A percentile compares a stretch with the other conserved stretches of the same genome.
These are phyloP conservation scores for Dendryphion nanum DNA, from an alignment of 2,329 filamentous ascomycete genomes.

Conservation along the genomic window DNA sequence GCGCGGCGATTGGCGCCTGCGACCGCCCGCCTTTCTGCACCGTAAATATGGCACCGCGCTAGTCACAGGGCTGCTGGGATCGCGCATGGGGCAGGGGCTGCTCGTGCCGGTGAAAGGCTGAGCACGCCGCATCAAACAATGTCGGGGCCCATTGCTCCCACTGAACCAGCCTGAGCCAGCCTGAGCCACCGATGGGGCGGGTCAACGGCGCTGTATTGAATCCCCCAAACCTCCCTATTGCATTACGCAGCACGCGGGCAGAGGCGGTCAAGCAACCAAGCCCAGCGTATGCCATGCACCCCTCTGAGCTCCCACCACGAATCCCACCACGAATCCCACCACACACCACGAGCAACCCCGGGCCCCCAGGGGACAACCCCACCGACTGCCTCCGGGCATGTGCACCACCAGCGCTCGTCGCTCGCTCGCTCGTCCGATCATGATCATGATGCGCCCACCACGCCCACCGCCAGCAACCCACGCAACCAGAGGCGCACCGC, in stretches of 20 bases:
- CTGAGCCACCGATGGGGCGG: conserved; percentile 12
- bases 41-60: conserved; percentile 24
- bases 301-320: too few species aligned
- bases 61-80: conserved; percentile 23
- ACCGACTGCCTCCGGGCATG: too few species aligned
- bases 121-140: conserved; percentile 3
- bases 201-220: conserved; percentile 9
- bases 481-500: not conserved
- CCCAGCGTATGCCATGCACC: too few species aligned
- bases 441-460: too few species aligned
- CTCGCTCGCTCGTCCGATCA: too few species aligned
- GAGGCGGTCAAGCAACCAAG: not conserved
- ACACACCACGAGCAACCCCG: too few species aligned
- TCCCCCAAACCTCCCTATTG: not conserved
- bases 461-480: too few species aligned
- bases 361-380: too few species aligned
- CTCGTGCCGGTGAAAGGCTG: conserved; percentile 10
- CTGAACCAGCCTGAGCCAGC: conserved; percentile 4
- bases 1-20: conserved; percentile 10
- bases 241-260: not conserved
- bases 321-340: too few species aligned
- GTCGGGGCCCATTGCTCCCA: not conserved
- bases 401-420: too few species aligned
- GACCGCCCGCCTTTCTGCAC: conserved; percentile 15
- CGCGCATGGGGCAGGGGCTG: not conserved